Conservation (phyloP, 306 rosid species). For the Datisca glomerata region DNA sequence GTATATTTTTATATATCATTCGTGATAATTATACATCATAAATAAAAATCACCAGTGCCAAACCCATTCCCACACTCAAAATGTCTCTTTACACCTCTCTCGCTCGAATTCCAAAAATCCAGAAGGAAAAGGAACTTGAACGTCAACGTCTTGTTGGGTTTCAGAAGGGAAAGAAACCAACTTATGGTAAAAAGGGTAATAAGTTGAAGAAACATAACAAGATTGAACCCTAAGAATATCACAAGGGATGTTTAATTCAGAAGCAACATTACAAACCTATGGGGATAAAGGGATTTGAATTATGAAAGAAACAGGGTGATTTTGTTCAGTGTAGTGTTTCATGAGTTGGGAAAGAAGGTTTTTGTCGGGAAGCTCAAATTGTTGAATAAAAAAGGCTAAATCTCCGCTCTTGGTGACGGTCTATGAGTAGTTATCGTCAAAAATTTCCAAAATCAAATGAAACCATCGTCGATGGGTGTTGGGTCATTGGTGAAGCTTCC, state of each 20-base stretch:
- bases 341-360: slow-evolving; percentile 8
- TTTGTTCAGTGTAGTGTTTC: slow-evolving; percentile 2
- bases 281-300: slow-evolving; percentile 42
- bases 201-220: slow-evolving; percentile 24
- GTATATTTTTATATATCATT: no score
- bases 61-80: no score
- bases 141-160: slow-evolving; percentile 10
- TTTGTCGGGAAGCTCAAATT: slow-evolving; percentile 22
- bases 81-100: no score
- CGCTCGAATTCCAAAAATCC: no score
- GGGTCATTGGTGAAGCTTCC: slow-evolving; percentile 6
- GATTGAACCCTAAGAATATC: slow-evolving; percentile 59
- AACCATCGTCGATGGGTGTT: slow-evolving; percentile 18
- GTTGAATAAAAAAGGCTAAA: slow-evolving; percentile 13
- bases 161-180: slow-evolving; percentile 16
- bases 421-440: slow-evolving; percentile 22
- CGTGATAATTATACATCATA: no score
- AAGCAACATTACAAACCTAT: slow-evolving; percentile 34
- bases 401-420: not conserved
- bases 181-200: slow-evolving; percentile 10
- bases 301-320: slow-evolving; percentile 20
- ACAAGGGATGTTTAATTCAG: slow-evolving; percentile 26
- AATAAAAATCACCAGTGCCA: no score
- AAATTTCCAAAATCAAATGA: slow-evolving; percentile 38
- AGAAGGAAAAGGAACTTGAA: slow-evolving; percentile 17